These are phyloP conservation scores for Orychophragmus violaceus DNA, from an alignment of 345 rosid species.

Conservation along the genomic window DNA sequence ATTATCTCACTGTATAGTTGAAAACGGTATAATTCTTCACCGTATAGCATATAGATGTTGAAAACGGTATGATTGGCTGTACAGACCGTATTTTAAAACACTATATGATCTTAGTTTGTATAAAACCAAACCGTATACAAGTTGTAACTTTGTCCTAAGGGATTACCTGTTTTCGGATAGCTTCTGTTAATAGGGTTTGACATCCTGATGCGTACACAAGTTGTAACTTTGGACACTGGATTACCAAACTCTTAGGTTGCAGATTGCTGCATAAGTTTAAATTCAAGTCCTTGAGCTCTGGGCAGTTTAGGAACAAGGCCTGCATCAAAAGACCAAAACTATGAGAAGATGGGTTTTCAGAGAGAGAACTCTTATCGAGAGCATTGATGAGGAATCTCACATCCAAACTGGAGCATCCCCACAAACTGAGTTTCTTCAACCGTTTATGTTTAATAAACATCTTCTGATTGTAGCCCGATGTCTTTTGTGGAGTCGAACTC, in stretches of 20 bases:
- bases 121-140: not conserved
- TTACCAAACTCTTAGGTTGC: constrained; percentile 66
- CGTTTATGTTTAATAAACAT: constrained; percentile 77
- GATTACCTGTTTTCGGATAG: constrained; percentile 73
- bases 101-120: not conserved
- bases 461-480: constrained; percentile 64
- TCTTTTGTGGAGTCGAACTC: constrained; percentile 36
- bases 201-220: constrained; percentile 82
- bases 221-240: constrained; percentile 81
- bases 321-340: constrained; percentile 39
- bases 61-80: too few relatives aligned
- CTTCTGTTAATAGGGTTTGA: constrained; percentile 49
- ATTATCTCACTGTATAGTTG: too few relatives aligned
- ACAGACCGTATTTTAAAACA: too few relatives aligned
- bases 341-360: constrained; percentile 21
- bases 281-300: constrained; percentile 83
- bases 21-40: too few relatives aligned
- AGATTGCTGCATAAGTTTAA: constrained; percentile 71
- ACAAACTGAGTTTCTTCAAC: constrained; percentile 81
- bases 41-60: too few relatives aligned
- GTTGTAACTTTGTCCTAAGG: not conserved
- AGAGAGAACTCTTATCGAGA: not conserved
- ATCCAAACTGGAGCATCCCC: constrained; percentile 98
- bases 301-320: constrained; percentile 85
- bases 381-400: constrained; percentile 41